Evolutionary conservation across 352 stramenopile genomes (phyloP).

Genomic region (Phytophthora pini): DNA sequence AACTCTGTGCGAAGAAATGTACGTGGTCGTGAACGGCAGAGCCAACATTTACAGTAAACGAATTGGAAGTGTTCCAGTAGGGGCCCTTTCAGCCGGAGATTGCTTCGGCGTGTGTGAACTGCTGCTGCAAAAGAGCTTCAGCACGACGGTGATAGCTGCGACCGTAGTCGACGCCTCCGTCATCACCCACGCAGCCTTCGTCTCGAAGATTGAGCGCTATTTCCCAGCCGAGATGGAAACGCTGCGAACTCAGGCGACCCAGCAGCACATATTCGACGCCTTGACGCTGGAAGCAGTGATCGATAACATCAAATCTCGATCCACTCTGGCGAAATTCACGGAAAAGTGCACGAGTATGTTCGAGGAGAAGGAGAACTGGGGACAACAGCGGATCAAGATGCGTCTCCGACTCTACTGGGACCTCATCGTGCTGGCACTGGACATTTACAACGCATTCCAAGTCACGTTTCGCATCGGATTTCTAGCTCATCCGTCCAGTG

Average conservation of each 20-base stretch:
- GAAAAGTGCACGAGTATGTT: conserved; percentile 73
- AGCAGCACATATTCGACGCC: conserved; percentile 58
- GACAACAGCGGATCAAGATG: conserved; percentile 56
- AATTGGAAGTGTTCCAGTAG: conserved; percentile 46
- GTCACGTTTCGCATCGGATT: conserved; percentile 82
- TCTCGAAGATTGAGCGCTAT: conserved; percentile 49
- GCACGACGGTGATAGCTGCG: conserved; percentile 54
- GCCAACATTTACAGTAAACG: conserved; percentile 67
- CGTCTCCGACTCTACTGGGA: conserved; percentile 72
- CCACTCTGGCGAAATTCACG: conserved; percentile 54
- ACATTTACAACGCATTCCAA: conserved; percentile 71
- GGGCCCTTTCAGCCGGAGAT: conserved; percentile 57
- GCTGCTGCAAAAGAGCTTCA: conserved; percentile 61
- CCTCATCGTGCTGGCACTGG: conserved; percentile 52
- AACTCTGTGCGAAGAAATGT: conserved; percentile 74
- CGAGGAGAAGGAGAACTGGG: conserved; percentile 52
- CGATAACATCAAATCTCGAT: conserved; percentile 51
- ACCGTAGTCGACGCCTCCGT: conserved; percentile 62
- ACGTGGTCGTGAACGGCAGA: conserved; percentile 65
- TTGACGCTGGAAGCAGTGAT: conserved; percentile 56
- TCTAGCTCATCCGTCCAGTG: conserved; percentile 38
- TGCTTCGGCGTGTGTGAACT: conserved; percentile 75
- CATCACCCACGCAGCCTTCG: conserved; percentile 57
- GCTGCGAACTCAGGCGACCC: conserved; percentile 44
- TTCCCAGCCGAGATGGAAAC: conserved; percentile 54